A percentile compares a stretch with the other conserved stretches of the same genome.
These are phyloP conservation scores for Ceratobasidium sp. DNA, from an alignment of 1,284 basidiomycete genomes.

Conservation along the genomic window DNA sequence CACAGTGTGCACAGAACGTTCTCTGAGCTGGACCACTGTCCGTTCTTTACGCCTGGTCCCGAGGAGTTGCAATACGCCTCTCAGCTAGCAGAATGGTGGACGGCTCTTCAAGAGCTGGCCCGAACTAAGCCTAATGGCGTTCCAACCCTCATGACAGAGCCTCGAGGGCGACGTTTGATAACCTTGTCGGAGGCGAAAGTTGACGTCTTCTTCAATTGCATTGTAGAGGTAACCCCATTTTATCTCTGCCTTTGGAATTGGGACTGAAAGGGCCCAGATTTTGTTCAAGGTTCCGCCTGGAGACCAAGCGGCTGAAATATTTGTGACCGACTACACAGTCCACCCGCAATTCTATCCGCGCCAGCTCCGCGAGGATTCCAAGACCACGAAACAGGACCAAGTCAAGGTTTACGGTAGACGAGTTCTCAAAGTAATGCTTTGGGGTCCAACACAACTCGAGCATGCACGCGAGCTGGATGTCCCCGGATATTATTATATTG, in stretches of 20 bases:
- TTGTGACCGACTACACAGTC: slow-evolving; percentile 30
- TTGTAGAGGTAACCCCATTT: slow-evolving; percentile 25
- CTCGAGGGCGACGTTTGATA: slow-evolving; percentile 19
- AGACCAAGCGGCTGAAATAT: slow-evolving; percentile 28
- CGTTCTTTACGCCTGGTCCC: slow-evolving; percentile 6
- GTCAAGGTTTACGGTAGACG: slow-evolving; percentile 29
- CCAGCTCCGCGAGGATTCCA: slow-evolving; percentile 7
- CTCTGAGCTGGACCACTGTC: slow-evolving; percentile 22
- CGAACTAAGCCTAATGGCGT: not conserved
- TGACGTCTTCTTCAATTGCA: slow-evolving; percentile 28
- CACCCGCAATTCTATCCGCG: slow-evolving; percentile 25
- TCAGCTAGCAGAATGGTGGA: slow-evolving; percentile 31
- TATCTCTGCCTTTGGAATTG: not conserved
- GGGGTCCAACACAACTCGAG: slow-evolving; percentile 22
- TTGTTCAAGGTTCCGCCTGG: slow-evolving; percentile 17
- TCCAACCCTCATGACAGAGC: slow-evolving; percentile 3
- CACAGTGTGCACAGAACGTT: slow-evolving; percentile 20
- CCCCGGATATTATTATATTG: slow-evolving; percentile 32
- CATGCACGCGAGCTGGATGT: slow-evolving; percentile 20
- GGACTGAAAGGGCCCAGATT: slow-evolving; percentile 1
- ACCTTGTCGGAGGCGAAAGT: slow-evolving; percentile 22
- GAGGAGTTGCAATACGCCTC: slow-evolving; percentile 26
- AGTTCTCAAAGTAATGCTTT: slow-evolving; percentile 32
- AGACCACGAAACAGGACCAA: slow-evolving; percentile 4
- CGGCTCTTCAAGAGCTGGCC: slow-evolving; percentile 19